phyloP scores from a whole-genome alignment of 352 stramenopile genomes.

The Phytophthora fragariaefolia region DNA sequence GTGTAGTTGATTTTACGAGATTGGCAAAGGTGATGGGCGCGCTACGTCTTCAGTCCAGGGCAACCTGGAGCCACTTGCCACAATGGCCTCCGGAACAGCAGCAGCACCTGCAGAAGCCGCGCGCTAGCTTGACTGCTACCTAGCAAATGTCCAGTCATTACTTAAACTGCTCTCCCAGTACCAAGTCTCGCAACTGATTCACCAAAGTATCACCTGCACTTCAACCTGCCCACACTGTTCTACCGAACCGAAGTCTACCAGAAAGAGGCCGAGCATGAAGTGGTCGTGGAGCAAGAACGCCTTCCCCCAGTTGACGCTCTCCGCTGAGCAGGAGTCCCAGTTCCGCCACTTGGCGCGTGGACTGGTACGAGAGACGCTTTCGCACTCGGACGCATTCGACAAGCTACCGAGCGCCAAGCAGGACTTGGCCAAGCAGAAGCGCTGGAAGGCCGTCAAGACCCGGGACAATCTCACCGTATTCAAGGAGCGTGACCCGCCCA shows the following conservation, averaged over 20 bases:
- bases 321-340: slow-evolving; percentile 26
- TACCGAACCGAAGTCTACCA: neutral
- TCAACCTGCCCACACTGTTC: too few relatives aligned
- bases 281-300: slow-evolving; percentile 36
- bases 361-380: slow-evolving; percentile 44
- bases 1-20: neutral
- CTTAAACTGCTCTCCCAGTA: slow-evolving; percentile 12
- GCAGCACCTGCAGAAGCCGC: neutral
- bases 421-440: slow-evolving; percentile 34
- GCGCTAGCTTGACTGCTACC: neutral
- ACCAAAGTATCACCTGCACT: neutral
- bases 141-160: slow-evolving; percentile 13
- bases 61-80: slow-evolving; percentile 13
- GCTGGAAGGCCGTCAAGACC: slow-evolving; percentile 54
- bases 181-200: neutral
- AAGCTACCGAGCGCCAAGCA: slow-evolving; percentile 15
- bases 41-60: neutral
- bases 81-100: slow-evolving; percentile 1
- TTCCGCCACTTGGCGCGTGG: slow-evolving; percentile 36
- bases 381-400: slow-evolving; percentile 41
- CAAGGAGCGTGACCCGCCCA: slow-evolving; percentile 49
- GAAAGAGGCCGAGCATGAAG: slow-evolving; percentile 27
- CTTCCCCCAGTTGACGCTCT: slow-evolving; percentile 41
- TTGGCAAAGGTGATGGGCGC: slow-evolving; percentile 1
- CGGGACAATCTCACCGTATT: slow-evolving; percentile 48